Base-by-base conservation (phyloP, 73 alveolate genomes). In the Stentor roeselii region DNA sequence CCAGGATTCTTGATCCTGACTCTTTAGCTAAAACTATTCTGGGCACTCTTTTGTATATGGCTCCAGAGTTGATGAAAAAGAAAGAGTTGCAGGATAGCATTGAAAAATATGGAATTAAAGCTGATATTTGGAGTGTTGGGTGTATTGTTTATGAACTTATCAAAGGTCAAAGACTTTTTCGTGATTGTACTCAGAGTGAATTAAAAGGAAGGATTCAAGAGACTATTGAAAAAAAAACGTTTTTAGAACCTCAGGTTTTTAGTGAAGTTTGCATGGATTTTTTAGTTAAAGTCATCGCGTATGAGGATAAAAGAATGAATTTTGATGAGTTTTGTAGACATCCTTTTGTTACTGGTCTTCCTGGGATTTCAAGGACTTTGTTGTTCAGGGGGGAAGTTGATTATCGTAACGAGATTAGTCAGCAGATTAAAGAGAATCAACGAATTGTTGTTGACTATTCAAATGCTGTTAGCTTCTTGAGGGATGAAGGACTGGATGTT, bases 31-130 rank as follows among this genome's bases (percentile, higher is more conserved):
- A 76, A 76, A 76, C 60, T 35, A 21, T 14, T 1, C 31, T 34
- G 58, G 98, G 99, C 0, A 90, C 98, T 30, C 83, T 88, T 42
- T 95, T 94, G n/a, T 93, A 97, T 97, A 86, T 90, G 92, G 99
- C 99, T 39, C 99, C 99, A 35, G 99, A 95, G 83, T 97, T 93
- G n/a, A 75, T 93, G 27, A 78, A 87, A 38, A 83, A 75, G 83
- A 91, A 84, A 91, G 93, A 39, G 84, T 50, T 11, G 6, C 82
- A 67, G 27, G 35, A 58, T 21, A 58, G 74, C 74, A n/a, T n/a
- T n/a, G 74, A 58, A 31, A 58, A 31, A 58, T 58, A 67, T 85
- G 80, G 91, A 21, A 67, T 84, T 30, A 88, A 80, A 74, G 93
- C 93, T 2, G 96, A 91, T 59, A 80, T 88, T 14, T 91, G 96